Percentiles rank a stretch among this genome's conserved stretches.
Evolutionary conservation across 1,284 basidiomycete species (phyloP).

Genomic region (Sporisorium sorghi): DNA sequence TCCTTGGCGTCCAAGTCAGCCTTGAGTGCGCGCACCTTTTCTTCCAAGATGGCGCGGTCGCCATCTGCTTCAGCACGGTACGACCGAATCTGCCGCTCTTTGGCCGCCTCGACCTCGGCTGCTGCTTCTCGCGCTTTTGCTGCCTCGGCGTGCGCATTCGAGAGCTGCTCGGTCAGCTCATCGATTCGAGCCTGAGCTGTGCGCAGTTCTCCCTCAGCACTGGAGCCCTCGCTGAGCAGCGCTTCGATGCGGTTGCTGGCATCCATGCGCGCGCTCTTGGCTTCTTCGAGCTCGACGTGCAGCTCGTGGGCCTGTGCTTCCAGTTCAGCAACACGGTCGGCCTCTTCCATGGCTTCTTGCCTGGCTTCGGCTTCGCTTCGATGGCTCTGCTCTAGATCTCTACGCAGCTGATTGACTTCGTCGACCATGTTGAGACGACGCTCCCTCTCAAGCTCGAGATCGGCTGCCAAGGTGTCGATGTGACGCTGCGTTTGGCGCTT

Average conservation of each 20-base stretch:
- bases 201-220: constrained; percentile 55
- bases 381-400: constrained; percentile 55
- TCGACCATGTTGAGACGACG: constrained; percentile 63
- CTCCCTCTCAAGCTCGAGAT: constrained; percentile 55
- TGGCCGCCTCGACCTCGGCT: constrained; percentile 53
- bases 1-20: constrained; percentile 44
- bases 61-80: constrained; percentile 63
- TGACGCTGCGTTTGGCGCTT: constrained; percentile 17
- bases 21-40: constrained; percentile 54
- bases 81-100: constrained; percentile 56
- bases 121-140: constrained; percentile 52
- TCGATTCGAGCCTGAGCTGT: constrained; percentile 60
- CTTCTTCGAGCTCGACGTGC: constrained; percentile 62
- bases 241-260: constrained; percentile 61
- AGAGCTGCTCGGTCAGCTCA: constrained; percentile 57
- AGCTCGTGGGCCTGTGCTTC: constrained; percentile 55
- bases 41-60: constrained; percentile 64
- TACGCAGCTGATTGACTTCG: constrained; percentile 56
- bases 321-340: constrained; percentile 55
- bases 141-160: constrained; percentile 50
- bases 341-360: constrained; percentile 55
- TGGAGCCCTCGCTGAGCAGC: constrained; percentile 59
- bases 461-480: constrained; percentile 35
- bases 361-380: constrained; percentile 46
- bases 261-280: constrained; percentile 53